Conservation (phyloP, 768 basidiomycete species). For the Panellus pusillus region DNA sequence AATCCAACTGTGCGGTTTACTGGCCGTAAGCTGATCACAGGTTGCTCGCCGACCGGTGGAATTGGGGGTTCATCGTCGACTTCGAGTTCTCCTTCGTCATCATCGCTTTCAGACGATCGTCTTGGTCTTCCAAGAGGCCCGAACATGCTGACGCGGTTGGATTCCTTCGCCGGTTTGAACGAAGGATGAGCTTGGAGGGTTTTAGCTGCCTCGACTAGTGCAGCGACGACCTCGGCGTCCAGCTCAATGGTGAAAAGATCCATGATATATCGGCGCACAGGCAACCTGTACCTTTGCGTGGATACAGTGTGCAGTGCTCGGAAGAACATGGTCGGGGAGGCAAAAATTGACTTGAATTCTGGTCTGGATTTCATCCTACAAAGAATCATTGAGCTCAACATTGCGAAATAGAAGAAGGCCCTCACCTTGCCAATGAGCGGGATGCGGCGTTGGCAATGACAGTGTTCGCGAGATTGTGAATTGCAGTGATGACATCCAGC, state of each 20-base stretch:
- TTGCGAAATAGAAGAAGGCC: slow-evolving; percentile 5
- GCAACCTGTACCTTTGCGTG: slow-evolving; percentile 85
- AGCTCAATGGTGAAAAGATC: slow-evolving; percentile 90
- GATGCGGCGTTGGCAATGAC: slow-evolving; percentile 96
- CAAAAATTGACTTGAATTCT: slow-evolving; percentile 75
- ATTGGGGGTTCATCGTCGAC: slow-evolving; percentile 38
- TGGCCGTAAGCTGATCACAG: slow-evolving; percentile 58
- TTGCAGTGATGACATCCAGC: slow-evolving; percentile 81
- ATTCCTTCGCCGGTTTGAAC: slow-evolving; percentile 44
- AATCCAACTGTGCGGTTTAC: slow-evolving; percentile 64
- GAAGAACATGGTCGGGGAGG: slow-evolving; percentile 76
- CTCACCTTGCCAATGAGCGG: slow-evolving; percentile 79
- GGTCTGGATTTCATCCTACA: slow-evolving; percentile 73
- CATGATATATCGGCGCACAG: slow-evolving; percentile 88
- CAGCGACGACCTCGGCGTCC: slow-evolving; percentile 57
- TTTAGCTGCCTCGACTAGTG: slow-evolving; percentile 52
- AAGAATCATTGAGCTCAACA: slow-evolving; percentile 3
- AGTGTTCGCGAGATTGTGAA: slow-evolving; percentile 92
- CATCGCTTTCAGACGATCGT: slow-evolving; percentile 60
- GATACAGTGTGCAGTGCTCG: slow-evolving; percentile 87
- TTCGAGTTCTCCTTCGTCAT: slow-evolving; percentile 52
- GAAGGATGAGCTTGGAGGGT: slow-evolving; percentile 48
- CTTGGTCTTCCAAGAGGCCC: slow-evolving; percentile 52
- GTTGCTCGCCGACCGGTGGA: slow-evolving; percentile 42
- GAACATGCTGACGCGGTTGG: slow-evolving; percentile 62